Evolutionary conservation across 2,329 filamentous ascomycete species (phyloP).

Genomic region (Xylaria digitata): DNA sequence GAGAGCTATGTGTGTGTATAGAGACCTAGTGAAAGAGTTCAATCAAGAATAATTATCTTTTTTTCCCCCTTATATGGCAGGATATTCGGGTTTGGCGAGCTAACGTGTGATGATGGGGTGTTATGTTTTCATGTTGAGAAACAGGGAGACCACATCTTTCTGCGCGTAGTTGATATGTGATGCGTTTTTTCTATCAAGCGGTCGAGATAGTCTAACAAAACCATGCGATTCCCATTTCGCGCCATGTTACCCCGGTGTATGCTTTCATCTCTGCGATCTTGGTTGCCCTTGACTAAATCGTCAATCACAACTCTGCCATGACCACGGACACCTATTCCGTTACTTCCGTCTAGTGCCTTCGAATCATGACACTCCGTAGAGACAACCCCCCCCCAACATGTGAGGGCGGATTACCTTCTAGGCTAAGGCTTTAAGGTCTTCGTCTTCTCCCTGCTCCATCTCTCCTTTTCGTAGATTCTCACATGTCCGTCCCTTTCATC

Average conservation of each 20-base stretch:
- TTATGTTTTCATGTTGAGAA: not conserved
- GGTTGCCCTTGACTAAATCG: not conserved
- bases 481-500: not conserved
- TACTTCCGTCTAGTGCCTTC: not conserved
- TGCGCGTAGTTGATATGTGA: not conserved
- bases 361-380: not conserved
- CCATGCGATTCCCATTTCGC: not conserved
- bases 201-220: not conserved
- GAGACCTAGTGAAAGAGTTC: slow-evolving; percentile 27
- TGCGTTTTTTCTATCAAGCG: not conserved
- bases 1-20: slow-evolving; percentile 20
- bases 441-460: not conserved
- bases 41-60: slow-evolving; percentile 36
- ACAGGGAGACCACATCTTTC: not conserved
- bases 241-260: slow-evolving; percentile 1
- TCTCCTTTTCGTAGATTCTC: not conserved
- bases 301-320: not conserved
- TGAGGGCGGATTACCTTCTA: not conserved
- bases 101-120: not conserved
- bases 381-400: not conserved
- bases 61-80: slow-evolving; percentile 20
- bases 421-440: not conserved
- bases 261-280: not conserved
- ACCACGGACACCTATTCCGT: not conserved
- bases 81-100: not conserved